Evolutionary conservation across 164 flowering plant species (phyloP).

Genomic region (Stephania cephalantha): DNA sequence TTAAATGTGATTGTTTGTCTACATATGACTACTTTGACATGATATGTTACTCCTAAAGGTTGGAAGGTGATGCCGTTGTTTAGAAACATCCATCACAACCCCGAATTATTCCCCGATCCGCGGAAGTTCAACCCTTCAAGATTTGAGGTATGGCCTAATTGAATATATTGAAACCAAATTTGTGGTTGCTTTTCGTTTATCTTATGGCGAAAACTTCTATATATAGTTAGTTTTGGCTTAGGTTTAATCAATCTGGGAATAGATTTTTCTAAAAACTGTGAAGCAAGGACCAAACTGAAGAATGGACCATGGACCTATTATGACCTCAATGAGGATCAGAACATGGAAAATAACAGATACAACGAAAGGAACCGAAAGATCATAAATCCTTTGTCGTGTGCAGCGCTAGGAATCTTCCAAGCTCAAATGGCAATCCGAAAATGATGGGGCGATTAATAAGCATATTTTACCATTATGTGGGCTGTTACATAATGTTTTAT

Average conservation of each 20-base stretch:
- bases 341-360: neutral
- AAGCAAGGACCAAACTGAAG: neutral
- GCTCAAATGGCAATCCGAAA: too few species aligned
- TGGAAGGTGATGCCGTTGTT: conserved; percentile 95
- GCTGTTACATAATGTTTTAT: too few species aligned
- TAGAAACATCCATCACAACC: conserved; percentile 86
- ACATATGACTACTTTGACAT: conserved; percentile 28
- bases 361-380: too few species aligned
- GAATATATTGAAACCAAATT: neutral
- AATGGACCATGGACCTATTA: neutral
- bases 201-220: neutral
- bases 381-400: too few species aligned
- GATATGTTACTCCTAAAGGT: conserved; percentile 86
- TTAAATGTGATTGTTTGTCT: neutral
- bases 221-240: neutral
- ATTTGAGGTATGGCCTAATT: conserved; percentile 54
- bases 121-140: conserved; percentile 76
- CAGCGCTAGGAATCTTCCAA: too few species aligned
- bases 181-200: neutral
- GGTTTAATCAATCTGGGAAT: too few species aligned
- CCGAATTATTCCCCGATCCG: conserved; percentile 61
- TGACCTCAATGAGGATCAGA: neutral
- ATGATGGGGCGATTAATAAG: too few species aligned
- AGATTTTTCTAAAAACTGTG: neutral
- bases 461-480: too few species aligned